These are phyloP conservation scores for Rhododendron ovatum DNA, from an alignment of 148 eudicot species.

Conservation along the genomic window DNA sequence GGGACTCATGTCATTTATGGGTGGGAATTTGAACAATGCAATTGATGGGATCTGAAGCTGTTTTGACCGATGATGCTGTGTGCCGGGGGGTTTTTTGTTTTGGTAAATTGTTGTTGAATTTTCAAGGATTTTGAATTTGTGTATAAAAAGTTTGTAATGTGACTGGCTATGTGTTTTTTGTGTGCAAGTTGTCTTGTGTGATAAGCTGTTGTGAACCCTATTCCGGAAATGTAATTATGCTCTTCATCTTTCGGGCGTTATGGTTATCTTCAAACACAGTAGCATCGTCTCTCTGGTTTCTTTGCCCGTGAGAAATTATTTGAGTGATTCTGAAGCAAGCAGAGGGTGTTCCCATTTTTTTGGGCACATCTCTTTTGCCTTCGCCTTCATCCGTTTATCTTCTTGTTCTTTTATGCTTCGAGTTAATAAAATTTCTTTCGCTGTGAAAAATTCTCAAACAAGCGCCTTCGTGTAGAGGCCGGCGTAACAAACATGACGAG, in stretches of 20 bases:
- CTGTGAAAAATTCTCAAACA: too few species aligned
- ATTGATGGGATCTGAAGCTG: conserved; percentile 38
- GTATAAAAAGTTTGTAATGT: conserved; percentile 22
- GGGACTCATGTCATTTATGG: conserved; percentile 73
- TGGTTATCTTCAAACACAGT: neutral
- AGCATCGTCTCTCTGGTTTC: neutral
- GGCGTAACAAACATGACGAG: neutral
- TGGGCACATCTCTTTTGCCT: too few species aligned
- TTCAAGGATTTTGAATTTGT: conserved; percentile 14
- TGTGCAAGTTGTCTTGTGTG: neutral
- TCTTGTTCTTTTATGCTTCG: too few species aligned
- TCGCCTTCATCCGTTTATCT: too few species aligned
- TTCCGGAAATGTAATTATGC: neutral
- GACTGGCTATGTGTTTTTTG: neutral
- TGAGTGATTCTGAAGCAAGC: neutral
- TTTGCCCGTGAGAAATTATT: neutral
- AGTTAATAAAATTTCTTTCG: too few species aligned
- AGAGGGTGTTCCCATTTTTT: neutral
- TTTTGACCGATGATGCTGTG: neutral
- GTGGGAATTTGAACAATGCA: conserved; percentile 59
- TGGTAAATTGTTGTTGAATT: conserved; percentile 15
- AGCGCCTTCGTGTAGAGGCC: neutral
- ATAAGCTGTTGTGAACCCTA: neutral
- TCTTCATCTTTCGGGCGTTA: neutral
- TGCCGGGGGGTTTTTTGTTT: neutral